Evolutionary conservation across 2,329 filamentous ascomycete species (phyloP).

Genomic region (Xylaria multiplex): DNA sequence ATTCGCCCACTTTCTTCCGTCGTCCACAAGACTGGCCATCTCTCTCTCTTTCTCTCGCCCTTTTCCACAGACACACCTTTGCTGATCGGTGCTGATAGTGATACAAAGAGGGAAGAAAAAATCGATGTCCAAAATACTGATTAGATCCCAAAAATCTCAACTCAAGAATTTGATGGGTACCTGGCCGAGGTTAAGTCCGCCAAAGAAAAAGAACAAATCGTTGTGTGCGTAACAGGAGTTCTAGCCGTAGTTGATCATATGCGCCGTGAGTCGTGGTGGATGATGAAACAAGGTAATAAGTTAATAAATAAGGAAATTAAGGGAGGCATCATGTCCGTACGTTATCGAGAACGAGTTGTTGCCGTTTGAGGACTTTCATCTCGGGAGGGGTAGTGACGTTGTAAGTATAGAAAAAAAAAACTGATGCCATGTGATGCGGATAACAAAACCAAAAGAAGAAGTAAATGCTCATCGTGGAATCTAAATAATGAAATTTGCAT

Average conservation of each 20-base stretch:
- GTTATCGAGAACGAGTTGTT: constrained; percentile 6
- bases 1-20: constrained; percentile 18
- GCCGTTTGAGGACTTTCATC: constrained; percentile 5
- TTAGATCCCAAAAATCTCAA: constrained; percentile 33
- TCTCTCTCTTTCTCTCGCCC: constrained; percentile 24
- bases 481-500: constrained; percentile 25
- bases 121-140: constrained; percentile 35
- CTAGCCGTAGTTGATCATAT: constrained; percentile 46
- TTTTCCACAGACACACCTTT: constrained; percentile 33
- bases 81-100: constrained; percentile 32
- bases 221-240: constrained; percentile 43
- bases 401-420: constrained; percentile 14
- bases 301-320: constrained; percentile 32
- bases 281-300: constrained; percentile 41
- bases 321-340: constrained; percentile 24
- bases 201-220: constrained; percentile 32
- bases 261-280: constrained; percentile 47
- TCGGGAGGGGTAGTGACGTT: constrained; percentile 10
- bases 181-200: constrained; percentile 30
- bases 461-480: constrained; percentile 20
- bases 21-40: constrained; percentile 23
- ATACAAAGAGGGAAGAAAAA: constrained; percentile 32
- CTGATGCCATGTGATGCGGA: constrained; percentile 25
- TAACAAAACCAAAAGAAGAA: constrained; percentile 24
- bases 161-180: constrained; percentile 29